Evolutionary conservation across 2,329 filamentous ascomycete species (phyloP).

Genomic region (Penicillium sclerotigenum): DNA sequence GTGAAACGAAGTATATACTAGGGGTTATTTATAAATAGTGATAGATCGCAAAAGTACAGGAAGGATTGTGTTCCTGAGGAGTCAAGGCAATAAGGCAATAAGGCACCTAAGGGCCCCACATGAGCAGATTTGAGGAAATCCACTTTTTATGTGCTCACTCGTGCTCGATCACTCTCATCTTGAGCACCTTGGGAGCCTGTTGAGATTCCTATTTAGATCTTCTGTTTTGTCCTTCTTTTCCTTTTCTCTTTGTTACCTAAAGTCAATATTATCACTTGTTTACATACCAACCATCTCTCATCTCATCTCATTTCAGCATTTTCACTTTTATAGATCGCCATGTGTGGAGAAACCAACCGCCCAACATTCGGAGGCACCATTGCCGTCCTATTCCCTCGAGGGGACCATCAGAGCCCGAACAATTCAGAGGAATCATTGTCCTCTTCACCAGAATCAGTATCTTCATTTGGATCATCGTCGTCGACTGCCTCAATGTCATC

Average conservation of each 20-base stretch:
- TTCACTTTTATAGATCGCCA: constrained; percentile 38
- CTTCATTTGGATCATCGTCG: constrained; percentile 14
- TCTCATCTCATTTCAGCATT: background rate
- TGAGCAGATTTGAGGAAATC: constrained; percentile 20
- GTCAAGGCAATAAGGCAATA: background rate
- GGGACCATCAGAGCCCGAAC: background rate
- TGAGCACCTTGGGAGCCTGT: constrained; percentile 8
- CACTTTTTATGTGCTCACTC: constrained; percentile 14
- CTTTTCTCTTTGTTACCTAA: background rate
- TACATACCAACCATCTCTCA: background rate
- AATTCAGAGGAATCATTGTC: constrained; percentile 13
- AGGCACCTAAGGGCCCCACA: background rate
- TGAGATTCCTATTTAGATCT: constrained; percentile 6
- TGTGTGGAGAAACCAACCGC: constrained; percentile 49
- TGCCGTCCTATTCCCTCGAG: constrained; percentile 32
- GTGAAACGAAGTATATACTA: background rate
- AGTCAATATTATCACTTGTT: background rate
- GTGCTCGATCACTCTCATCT: constrained; percentile 29
- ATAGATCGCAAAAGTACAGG: background rate
- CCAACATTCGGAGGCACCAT: constrained; percentile 44
- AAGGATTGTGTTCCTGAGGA: background rate
- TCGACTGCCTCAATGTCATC: constrained; percentile 18
- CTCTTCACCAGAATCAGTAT: constrained; percentile 20
- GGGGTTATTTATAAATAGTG: background rate
- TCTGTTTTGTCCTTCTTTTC: background rate